Evolutionary conservation across 139 green algal genomes (phyloP), one percentile per base, ranked within the genome.

Genomic region (Spirogloea muscicola): DNA sequence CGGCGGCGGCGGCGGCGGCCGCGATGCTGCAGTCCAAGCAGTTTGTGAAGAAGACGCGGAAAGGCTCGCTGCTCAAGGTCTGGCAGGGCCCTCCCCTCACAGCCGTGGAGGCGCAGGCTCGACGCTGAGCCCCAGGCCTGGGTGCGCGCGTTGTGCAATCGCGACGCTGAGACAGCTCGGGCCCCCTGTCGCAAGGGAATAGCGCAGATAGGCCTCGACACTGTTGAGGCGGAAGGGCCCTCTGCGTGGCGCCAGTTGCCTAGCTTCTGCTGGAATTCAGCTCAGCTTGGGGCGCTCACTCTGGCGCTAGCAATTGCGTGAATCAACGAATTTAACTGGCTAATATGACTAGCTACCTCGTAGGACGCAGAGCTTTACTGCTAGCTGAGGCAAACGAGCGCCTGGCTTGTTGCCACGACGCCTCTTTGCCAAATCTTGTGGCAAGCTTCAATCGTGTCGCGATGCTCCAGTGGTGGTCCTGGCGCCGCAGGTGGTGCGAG

Each of bases 401-500:
- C 18, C 18, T 13, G 13, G 13, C 13, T 65, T 65, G 13, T 65
- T 65, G 16, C 13, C 18, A 16, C 18, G 13, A 13, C 18, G 13
- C 13, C 16, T 65, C 36, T 65, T 86, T 0, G 31, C 68, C n/a
- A n/a, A n/a, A n/a, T n/a, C n/a, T n/a, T n/a, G n/a, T n/a, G n/a
- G n/a, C n/a, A n/a, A n/a, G n/a, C n/a, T n/a, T n/a, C n/a, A n/a
- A n/a, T n/a, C 21, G 18, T 66, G 18, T 18, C 57, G 21, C 18
- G 27, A 63, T 18, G 18, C 18, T 18, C 18, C 18, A 21, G 18
- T 66, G n/a, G 18, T 21, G n/a, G 18, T 66, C n/a, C 18, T 48
- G 27, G 57, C 57, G 18, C 21, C 39, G 9, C 36, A 82, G 75
- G 75, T 82, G 40, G 68, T 80, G 13, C 49, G 51, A 16, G 93